Conservation (phyloP, 495 filamentous ascomycete genomes). For the Neurospora discreta region DNA sequence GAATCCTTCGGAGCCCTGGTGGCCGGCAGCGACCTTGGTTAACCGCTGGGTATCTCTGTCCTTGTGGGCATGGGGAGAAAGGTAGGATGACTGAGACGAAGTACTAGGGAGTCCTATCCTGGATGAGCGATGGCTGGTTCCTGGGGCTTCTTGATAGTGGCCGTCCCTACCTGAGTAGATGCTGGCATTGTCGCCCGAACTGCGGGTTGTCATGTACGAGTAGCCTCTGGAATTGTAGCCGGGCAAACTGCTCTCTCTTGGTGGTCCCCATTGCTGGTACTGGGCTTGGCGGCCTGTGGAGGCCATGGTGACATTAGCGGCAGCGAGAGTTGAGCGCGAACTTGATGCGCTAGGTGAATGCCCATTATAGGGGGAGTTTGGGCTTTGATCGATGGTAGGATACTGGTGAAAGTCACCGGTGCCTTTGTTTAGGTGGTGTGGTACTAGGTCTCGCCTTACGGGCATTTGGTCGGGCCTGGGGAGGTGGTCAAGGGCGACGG, state of each 20-base stretch:
- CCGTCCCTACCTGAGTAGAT: conserved; percentile 61
- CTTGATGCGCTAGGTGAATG: conserved; percentile 55
- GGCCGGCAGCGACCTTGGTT: conserved; percentile 36
- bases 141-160: conserved; percentile 53
- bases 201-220: conserved; percentile 48
- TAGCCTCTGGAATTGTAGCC: conserved; percentile 47
- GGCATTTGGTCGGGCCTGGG: conserved; percentile 57
- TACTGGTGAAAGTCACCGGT: conserved; percentile 84
- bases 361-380: conserved; percentile 35
- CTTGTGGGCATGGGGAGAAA: conserved; percentile 30
- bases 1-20: conserved; percentile 47
- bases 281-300: conserved; percentile 58
- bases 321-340: conserved; percentile 59
- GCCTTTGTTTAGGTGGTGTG: conserved; percentile 70
- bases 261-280: conserved; percentile 62
- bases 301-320: conserved; percentile 53
- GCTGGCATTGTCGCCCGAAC: conserved; percentile 33
- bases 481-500: conserved; percentile 66
- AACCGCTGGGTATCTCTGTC: conserved; percentile 38
- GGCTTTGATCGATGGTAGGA: conserved; percentile 54
- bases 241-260: conserved; percentile 41
- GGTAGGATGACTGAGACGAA: conserved; percentile 37
- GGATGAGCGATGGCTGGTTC: conserved; percentile 57
- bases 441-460: conserved; percentile 56
- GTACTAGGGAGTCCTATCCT: conserved; percentile 37